Evolutionary conservation across 805 yeast species (phyloP), one percentile per base, ranked within the genome.

Genomic region (Yarrowia alimentaria): DNA sequence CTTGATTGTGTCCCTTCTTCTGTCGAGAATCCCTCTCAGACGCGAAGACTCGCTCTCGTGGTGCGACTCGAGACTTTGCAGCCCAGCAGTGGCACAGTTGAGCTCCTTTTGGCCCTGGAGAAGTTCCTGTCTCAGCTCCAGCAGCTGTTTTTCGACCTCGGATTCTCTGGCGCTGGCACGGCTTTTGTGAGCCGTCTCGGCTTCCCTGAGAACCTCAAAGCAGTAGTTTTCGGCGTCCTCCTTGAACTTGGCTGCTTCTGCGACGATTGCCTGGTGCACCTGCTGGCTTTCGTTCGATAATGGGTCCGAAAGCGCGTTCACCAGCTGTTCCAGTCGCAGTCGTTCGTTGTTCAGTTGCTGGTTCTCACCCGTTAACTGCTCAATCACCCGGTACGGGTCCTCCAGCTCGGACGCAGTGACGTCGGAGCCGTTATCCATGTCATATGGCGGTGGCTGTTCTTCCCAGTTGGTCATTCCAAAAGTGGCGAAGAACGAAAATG

Each of bases 371-470:
- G 47, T 40, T n/a, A 40, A 9, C 13, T 29, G 47, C 25, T 40
- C 47, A 12, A 40, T 21, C 5, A 13, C 10, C 6, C n/a, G 33
- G 14, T 13, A 26, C 6, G 47, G 33, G 12, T 40, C 47, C 33
- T 40, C 47, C 3, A 33, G 25, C 19, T 40, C 47, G 4, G 47
- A 40, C 9, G 19, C 33, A 5, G 32, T n/a, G 5, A 28, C 19
- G 4, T 40, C 47, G 1, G 19, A 24, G 25, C 25, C 19, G 4
- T 28, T 25, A 13, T 40, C 47, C 47, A 40, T 40, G 4, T 25
- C 47, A 40, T 40, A 40, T 1, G 47, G 47, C 8, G 47, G 47
- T 3, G 47, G 47, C 25, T 40, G 47, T 40, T 40, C 45, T 38
- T 38, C 47, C 47, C 47, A 40, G 33, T 13, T 33, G 2, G 47